Base-by-base conservation (phyloP, 2,329 filamentous ascomycete species). In the Beauveria sp. region DNA sequence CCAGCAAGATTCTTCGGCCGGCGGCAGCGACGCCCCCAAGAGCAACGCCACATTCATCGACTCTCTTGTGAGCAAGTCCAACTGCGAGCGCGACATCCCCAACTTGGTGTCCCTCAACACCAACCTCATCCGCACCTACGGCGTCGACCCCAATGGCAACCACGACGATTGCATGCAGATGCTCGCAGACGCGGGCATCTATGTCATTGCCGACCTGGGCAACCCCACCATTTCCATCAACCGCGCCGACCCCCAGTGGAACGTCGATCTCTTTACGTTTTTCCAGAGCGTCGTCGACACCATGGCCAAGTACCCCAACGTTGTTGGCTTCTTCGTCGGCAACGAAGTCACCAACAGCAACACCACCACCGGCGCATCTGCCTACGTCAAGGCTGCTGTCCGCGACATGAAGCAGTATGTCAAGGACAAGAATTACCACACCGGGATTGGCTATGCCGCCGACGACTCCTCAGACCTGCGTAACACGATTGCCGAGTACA, bases 371-470 rank as follows among this genome's bases (percentile, higher is more conserved):
- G 79, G 84, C 64, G 91, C 93, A 57, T 95, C 91, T 65, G 92
- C 93, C 67, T 99, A 89, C 74, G 95, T 99, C 78, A 99, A 98
- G 85, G 95, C 93, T 64, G 93, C 95, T 65, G 92, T 97, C 66
- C 93, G 95, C 72, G 95, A 99, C 76, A 92, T 86, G 79, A 99
- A 99, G 87, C 80, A 85, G 64, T 95, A 98, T 80, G 96, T 99
- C 83, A 89, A 88, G 80, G 71, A 79, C 64, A 88, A 91, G 78
- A 82, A 83, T 67, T 89, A 93, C 79, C 88, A 91, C 77, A 88
- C 92, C 71, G 91, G 91, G 75, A 90, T 99, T 60, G 95, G 95
- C 63, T 99, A 99, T 73, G 95, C 95, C 66, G 95, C 95, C 76
- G 95, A 96, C 76, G 95, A 98, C 69, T 92, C 97, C 74, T 83